A percentile compares a stretch with the other conserved stretches of the same genome.
phyloP scores from a whole-genome alignment of 306 rosid genomes.

The Dalbergia oliveri region DNA sequence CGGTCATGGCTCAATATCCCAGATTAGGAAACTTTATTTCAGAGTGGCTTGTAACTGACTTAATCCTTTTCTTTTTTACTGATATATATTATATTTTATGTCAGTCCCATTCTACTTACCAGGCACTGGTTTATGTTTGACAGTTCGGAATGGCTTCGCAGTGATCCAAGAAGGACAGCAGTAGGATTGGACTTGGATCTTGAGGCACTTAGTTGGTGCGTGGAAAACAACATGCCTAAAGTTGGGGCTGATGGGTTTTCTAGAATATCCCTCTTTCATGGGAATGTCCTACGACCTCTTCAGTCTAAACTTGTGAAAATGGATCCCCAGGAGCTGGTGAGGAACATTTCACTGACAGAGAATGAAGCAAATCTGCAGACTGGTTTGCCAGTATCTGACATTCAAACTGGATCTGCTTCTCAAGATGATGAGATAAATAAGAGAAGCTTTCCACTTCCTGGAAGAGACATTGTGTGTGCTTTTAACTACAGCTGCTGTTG shows the following conservation, averaged over 20 bases:
- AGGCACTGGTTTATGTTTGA: slow-evolving; percentile 41
- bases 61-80: not conserved
- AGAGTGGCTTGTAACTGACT: not conserved
- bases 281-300: slow-evolving; percentile 82
- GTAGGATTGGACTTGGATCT: slow-evolving; percentile 85
- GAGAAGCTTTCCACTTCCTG: slow-evolving; percentile 57
- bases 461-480: slow-evolving; percentile 88
- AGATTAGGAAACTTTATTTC: slow-evolving; percentile 24
- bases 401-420: slow-evolving; percentile 51
- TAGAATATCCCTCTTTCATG: slow-evolving; percentile 86
- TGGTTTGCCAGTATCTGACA: slow-evolving; percentile 50
- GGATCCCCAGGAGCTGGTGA: slow-evolving; percentile 59
- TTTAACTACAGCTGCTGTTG: slow-evolving; percentile 97
- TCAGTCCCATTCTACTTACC: slow-evolving; percentile 16
- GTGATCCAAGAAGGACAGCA: slow-evolving; percentile 81
- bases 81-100: slow-evolving; percentile 26
- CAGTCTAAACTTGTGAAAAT: slow-evolving; percentile 69
- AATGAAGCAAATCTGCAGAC: slow-evolving; percentile 39
- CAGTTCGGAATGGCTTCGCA: slow-evolving; percentile 87
- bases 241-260: slow-evolving; percentile 77
- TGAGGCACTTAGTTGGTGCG: slow-evolving; percentile 87
- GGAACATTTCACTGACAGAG: slow-evolving; percentile 59
- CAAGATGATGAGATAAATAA: slow-evolving; percentile 45
- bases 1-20: not conserved
- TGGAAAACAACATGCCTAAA: slow-evolving; percentile 77